Evolutionary conservation across 345 rosid species (phyloP).

Genomic region (Turnera subulata): DNA sequence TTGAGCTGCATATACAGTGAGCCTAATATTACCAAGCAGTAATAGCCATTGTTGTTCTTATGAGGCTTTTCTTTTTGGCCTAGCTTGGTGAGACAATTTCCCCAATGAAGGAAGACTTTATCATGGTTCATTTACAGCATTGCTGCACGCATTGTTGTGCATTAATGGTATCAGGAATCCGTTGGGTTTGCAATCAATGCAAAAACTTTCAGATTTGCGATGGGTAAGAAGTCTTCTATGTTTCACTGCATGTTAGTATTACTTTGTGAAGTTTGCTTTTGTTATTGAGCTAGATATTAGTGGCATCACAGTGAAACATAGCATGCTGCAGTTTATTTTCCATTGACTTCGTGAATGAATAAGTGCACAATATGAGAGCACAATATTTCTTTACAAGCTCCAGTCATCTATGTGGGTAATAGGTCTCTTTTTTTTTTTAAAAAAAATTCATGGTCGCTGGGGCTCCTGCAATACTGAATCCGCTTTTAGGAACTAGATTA

Average conservation of each 20-base stretch:
- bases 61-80: conserved; percentile 5
- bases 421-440: too few relatives aligned
- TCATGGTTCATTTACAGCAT: conserved; percentile 98
- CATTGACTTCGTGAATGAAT: too few relatives aligned
- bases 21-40: not conserved
- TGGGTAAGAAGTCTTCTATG: conserved; percentile 49
- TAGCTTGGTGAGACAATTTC: conserved; percentile 98
- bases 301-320: too few relatives aligned
- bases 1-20: not conserved
- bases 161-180: conserved; percentile 85
- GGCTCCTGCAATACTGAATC: too few relatives aligned
- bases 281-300: too few relatives aligned
- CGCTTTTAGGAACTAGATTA: too few relatives aligned
- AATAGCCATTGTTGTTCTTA: conserved; percentile 2
- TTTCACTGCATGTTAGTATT: conserved; percentile 4
- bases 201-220: conserved; percentile 90
- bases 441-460: too few relatives aligned
- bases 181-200: conserved; percentile 93
- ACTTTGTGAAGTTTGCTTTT: too few relatives aligned
- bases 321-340: too few relatives aligned
- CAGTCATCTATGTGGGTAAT: too few relatives aligned
- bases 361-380: too few relatives aligned
- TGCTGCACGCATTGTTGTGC: conserved; percentile 84
- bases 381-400: too few relatives aligned
- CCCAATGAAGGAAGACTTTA: conserved; percentile 99